phyloP scores from a whole-genome alignment of 2,329 filamentous ascomycete genomes.

The Geosmithia morbida region DNA sequence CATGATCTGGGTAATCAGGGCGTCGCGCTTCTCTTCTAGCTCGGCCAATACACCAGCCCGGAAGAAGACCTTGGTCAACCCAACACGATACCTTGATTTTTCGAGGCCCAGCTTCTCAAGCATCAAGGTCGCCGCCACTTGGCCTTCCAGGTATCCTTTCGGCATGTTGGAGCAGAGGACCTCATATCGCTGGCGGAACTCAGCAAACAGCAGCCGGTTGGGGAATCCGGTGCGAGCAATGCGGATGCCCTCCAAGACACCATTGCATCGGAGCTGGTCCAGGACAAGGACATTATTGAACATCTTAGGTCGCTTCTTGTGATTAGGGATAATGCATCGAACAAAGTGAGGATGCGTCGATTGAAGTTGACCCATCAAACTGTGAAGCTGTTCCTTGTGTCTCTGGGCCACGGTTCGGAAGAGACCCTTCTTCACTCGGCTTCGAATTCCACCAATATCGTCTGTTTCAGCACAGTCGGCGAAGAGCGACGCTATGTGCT shows the following conservation, averaged over 20 bases:
- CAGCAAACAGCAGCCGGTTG: slow-evolving; percentile 79
- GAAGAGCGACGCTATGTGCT: slow-evolving; percentile 75
- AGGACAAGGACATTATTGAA: slow-evolving; percentile 86
- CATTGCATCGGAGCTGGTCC: slow-evolving; percentile 95
- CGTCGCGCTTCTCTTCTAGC: slow-evolving; percentile 87
- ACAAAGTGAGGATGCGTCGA: slow-evolving; percentile 98
- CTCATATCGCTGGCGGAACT: slow-evolving; percentile 92
- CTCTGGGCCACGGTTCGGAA: slow-evolving; percentile 94
- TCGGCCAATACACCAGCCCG: slow-evolving; percentile 90
- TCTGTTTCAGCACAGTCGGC: slow-evolving; percentile 73
- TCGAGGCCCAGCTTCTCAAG: slow-evolving; percentile 81
- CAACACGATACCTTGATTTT: slow-evolving; percentile 76
- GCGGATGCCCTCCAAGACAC: slow-evolving; percentile 95
- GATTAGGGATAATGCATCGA: slow-evolving; percentile 92
- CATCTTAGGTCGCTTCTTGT: slow-evolving; percentile 92
- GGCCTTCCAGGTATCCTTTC: slow-evolving; percentile 81
- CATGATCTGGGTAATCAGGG: slow-evolving; percentile 89
- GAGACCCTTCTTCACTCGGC: slow-evolving; percentile 87
- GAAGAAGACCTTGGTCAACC: slow-evolving; percentile 96
- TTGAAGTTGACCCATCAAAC: slow-evolving; percentile 83
- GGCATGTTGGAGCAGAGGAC: slow-evolving; percentile 83
- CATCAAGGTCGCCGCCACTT: slow-evolving; percentile 72
- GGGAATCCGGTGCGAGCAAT: slow-evolving; percentile 96
- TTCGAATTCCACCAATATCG: slow-evolving; percentile 50
- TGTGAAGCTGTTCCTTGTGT: slow-evolving; percentile 98